Percentiles rank a stretch among this genome's conserved stretches.
phyloP scores from a whole-genome alignment of 225 moss, liverwort and hornwort species.

The Sphagnum tenellum region DNA sequence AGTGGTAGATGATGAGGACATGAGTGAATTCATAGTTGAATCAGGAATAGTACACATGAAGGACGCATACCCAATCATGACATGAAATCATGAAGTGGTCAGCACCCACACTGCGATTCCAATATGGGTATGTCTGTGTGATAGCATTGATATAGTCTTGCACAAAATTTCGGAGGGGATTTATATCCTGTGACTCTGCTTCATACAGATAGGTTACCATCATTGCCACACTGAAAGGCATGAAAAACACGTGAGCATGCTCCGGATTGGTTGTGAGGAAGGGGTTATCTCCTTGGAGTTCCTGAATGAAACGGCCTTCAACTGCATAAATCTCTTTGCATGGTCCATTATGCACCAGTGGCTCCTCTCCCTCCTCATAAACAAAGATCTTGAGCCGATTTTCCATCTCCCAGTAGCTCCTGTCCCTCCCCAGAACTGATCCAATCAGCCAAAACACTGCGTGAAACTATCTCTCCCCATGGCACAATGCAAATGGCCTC shows the following conservation, averaged over 20 bases:
- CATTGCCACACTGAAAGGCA: slow-evolving; percentile 96
- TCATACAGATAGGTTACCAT: slow-evolving; percentile 90
- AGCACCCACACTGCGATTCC: slow-evolving; percentile 80
- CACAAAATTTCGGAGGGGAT: slow-evolving; percentile 73
- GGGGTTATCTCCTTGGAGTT: slow-evolving; percentile 66
- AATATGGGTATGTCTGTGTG: slow-evolving; percentile 53
- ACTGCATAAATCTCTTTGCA: slow-evolving; percentile 95
- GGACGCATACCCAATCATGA: slow-evolving; percentile 80
- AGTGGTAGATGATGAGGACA: too few species aligned
- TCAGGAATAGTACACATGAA: too few species aligned
- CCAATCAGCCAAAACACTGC: neutral
- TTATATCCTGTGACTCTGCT: slow-evolving; percentile 54
- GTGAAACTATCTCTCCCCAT: neutral
- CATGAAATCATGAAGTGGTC: slow-evolving; percentile 98
- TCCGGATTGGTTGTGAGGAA: slow-evolving; percentile 62
- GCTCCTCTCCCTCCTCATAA: slow-evolving; percentile 86
- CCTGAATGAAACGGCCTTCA: slow-evolving; percentile 92
- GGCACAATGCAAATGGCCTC: neutral
- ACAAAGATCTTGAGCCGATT: slow-evolving; percentile 64
- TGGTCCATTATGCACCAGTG: slow-evolving; percentile 83
- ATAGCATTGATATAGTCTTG: slow-evolving; percentile 72
- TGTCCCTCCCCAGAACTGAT: slow-evolving; percentile 14
- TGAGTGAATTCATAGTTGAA: too few species aligned
- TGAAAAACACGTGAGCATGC: slow-evolving; percentile 70
- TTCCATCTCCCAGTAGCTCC: slow-evolving; percentile 97